Conservation (phyloP, 1,139 yeast genomes). For the Entelexis paramagnoliae region DNA sequence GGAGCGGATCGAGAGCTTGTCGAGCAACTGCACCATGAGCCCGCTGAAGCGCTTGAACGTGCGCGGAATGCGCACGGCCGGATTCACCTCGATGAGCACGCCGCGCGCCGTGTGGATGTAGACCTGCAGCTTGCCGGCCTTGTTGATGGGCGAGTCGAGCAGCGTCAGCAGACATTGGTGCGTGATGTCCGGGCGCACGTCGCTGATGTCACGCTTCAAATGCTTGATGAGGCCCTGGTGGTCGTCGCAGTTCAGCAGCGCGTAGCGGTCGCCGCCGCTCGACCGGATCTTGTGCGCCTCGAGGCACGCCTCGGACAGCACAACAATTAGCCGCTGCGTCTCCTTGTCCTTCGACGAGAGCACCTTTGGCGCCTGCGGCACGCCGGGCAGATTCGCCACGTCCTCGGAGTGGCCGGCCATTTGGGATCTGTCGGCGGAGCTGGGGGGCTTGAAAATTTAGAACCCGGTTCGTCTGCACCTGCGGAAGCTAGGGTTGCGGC, state of each 20-base stretch:
- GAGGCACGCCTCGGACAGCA: slow-evolving; percentile 84
- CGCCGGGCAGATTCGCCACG: slow-evolving; percentile 30
- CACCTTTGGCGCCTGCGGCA: slow-evolving; percentile 77
- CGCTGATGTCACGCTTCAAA: slow-evolving; percentile 95
- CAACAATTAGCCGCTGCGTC: slow-evolving; percentile 80
- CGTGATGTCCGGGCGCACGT: slow-evolving; percentile 96
- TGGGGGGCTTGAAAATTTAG: slow-evolving; percentile 4
- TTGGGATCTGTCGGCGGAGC: background rate
- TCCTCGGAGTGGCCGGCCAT: slow-evolving; percentile 19
- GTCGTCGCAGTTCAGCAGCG: slow-evolving; percentile 90
- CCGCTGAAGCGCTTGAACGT: slow-evolving; percentile 97
- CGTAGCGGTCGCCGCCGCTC: slow-evolving; percentile 84
- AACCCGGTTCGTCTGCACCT: background rate
- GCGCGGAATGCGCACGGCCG: slow-evolving; percentile 93
- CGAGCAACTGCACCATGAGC: slow-evolving; percentile 90
- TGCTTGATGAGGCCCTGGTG: slow-evolving; percentile 92
- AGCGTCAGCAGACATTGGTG: slow-evolving; percentile 87
- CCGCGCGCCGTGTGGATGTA: slow-evolving; percentile 94
- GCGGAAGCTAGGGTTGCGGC: slow-evolving; percentile 1
- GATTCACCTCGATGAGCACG: slow-evolving; percentile 88
- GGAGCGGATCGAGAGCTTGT: slow-evolving; percentile 81
- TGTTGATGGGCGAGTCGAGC: slow-evolving; percentile 90
- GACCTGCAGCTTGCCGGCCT: slow-evolving; percentile 93
- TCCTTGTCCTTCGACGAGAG: slow-evolving; percentile 71
- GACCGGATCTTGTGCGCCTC: slow-evolving; percentile 86